phyloP scores from a whole-genome alignment of 169 alveolate genomes.

The Miamiensis avidus region DNA sequence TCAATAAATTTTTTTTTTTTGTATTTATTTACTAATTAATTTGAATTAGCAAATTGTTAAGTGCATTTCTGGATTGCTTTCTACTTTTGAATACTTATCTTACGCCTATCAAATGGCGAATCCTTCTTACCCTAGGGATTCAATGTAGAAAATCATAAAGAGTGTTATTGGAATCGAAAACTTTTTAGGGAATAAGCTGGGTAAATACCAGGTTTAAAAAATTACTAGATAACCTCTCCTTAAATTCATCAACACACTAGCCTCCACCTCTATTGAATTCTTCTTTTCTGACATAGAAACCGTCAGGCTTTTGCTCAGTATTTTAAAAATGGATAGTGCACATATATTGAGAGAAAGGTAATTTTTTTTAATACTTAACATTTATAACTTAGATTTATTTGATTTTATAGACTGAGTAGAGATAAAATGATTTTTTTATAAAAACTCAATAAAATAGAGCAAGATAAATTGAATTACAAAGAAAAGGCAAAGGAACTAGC shows the following conservation, averaged over 20 bases:
- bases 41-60: neutral
- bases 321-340: conserved; percentile 12
- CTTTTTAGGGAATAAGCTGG: neutral
- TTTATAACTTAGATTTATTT: neutral
- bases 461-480: neutral
- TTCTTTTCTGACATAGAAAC: conserved; percentile 11
- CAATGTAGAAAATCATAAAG: conserved; percentile 9
- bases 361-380: neutral
- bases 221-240: conserved; percentile 14
- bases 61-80: neutral
- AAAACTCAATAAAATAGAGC: too few relatives aligned
- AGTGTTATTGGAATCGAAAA: conserved; percentile 10
- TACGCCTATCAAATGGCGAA: neutral
- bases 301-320: neutral
- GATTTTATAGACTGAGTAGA: too few relatives aligned
- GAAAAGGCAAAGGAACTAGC: conserved; percentile 1
- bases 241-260: conserved; percentile 11
- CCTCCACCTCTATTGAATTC: neutral
- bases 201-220: conserved; percentile 15
- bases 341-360: neutral
- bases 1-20: too few relatives aligned
- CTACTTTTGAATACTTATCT: neutral
- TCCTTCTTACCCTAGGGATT: neutral
- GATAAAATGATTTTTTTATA: too few relatives aligned
- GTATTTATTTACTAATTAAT: too few relatives aligned